Base-by-base conservation (phyloP, 768 basidiomycete genomes). In the Phallus indusiatus region DNA sequence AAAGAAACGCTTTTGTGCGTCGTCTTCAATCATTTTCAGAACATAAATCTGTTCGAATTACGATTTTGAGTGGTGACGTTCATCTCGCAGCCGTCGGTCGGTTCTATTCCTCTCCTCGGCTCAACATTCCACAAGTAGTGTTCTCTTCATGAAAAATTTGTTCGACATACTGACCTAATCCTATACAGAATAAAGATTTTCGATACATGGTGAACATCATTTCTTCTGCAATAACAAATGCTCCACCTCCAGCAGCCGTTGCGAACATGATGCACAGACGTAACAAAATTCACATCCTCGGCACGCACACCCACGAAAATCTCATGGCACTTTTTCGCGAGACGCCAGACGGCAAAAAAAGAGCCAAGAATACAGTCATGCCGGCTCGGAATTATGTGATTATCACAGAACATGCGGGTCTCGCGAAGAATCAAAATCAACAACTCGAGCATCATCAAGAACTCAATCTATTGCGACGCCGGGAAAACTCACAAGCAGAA, bases 51-150 rank as follows among this genome's bases (percentile, higher is more conserved):
- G 52, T 72, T 17, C 67, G 76, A 37, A 67, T 78, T 47, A 70
- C 71, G 0, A 76, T 74, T 67, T 66, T 77, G 49, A 68, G 66
- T 8, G 76, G 76, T 3, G 76, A 78, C 63, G 75, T 76, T 0
- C 75, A 76, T 62, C 65, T 70, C 12, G 71, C 71, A 1, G 71
- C 71, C 0, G 69, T 73, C 9, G 68, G 56, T 8, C 47, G 60
- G 11, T 67, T 67, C 60, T 61, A 54, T 48, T 63, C 62, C 2
- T 42, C 59, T 17, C 54, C 62, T 35, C 21, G 56, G 42, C 42
- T 61, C 34, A 53, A 61, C 14, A 61, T 61, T 22, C 62, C 60
- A 34, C 62, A 63, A 60, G 62, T 63, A 21, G 16, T 42, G 12
- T 21, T 28, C 2, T 35, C 20, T 5, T 18, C 24, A 47, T 14